Base-by-base conservation (phyloP, 345 rosid genomes). In the Odontarrhena argentea region DNA sequence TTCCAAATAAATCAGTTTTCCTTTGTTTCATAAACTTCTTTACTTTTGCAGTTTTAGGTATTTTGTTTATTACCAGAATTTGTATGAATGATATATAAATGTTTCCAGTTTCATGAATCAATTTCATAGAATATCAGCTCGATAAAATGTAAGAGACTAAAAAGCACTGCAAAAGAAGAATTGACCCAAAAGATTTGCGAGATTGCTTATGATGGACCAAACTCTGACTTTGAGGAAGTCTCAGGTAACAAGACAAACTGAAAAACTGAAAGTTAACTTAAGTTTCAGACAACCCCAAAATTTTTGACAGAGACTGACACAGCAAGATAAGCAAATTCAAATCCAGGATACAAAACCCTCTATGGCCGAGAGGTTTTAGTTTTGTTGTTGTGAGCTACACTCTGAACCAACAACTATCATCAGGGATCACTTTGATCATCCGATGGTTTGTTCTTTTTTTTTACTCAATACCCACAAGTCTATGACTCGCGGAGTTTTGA, bases 291-390 rank as follows among this genome's bases (percentile, higher is more conserved):
- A 18, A 59, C 67, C 62, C 40, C 72, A 73, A 73, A 65, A 44
- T 45, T 65, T 25, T 65, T 50, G 65, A 55, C 65, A 63, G 69
- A 70, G 57, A 62, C 59, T 22, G 65, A 48, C 38, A 57, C 65
- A 49, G 68, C 40, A 64, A 72, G 54, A 57, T 56, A 63, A 71
- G 69, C 70, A 72, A 63, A 49, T 59, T 65, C 61, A 73, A 65
- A 73, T 73, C 61, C 76, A 73, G 60, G 76, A 58, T 66, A 73
- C 71, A 73, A 59, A 65, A 72, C 59, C 58, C 60, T 51, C 61
- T 65, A 58, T 51, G 35, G 67, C 59, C 59, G 37, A 57, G 55
- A 49, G 56, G 37, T 63, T 57, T 73, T 51, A 65, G 66, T 58
- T 64, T 57, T 34, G 54, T 32, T 50, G 66, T 41, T 65, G 60